phyloP scores from a whole-genome alignment of 331 rosid species.

The Erythrophleum ivorense region DNA sequence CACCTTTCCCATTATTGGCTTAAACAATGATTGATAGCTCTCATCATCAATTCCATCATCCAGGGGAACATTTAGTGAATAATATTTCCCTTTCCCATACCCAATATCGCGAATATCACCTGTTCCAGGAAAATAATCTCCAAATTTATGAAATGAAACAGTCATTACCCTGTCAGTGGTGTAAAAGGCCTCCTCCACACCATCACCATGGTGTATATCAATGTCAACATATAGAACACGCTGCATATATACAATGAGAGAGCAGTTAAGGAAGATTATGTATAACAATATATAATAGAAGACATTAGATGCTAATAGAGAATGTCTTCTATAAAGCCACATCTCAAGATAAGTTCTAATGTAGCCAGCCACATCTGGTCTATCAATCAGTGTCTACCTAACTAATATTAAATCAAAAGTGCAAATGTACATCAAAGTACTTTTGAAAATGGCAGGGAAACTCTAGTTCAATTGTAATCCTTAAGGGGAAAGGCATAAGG shows the following conservation, averaged over 20 bases:
- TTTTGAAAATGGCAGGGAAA: too few species aligned
- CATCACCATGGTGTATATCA: constrained; percentile 77
- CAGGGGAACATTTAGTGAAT: constrained; percentile 80
- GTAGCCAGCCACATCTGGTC: neutral
- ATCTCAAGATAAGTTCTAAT: constrained; percentile 22
- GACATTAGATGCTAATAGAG: neutral
- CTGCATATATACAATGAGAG: constrained; percentile 46
- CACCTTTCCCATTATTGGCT: constrained; percentile 77
- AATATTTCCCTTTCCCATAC: constrained; percentile 74
- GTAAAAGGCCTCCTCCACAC: constrained; percentile 81
- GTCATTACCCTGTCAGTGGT: constrained; percentile 86
- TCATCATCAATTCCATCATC: constrained; percentile 89
- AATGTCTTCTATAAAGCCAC: constrained; percentile 12
- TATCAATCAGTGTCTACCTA: too few species aligned
- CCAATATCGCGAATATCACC: constrained; percentile 81
- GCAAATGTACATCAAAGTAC: too few species aligned
- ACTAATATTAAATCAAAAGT: too few species aligned
- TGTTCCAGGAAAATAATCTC: constrained; percentile 87
- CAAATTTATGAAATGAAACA: constrained; percentile 81
- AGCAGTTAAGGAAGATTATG: neutral
- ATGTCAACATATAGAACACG: constrained; percentile 80
- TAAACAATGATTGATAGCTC: constrained; percentile 79
- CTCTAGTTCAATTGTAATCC: neutral
- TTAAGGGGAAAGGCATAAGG: neutral
- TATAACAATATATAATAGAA: constrained; percentile 15